These are phyloP conservation scores for Galerina sulciceps DNA, from an alignment of 768 basidiomycete genomes.

Conservation along the genomic window DNA sequence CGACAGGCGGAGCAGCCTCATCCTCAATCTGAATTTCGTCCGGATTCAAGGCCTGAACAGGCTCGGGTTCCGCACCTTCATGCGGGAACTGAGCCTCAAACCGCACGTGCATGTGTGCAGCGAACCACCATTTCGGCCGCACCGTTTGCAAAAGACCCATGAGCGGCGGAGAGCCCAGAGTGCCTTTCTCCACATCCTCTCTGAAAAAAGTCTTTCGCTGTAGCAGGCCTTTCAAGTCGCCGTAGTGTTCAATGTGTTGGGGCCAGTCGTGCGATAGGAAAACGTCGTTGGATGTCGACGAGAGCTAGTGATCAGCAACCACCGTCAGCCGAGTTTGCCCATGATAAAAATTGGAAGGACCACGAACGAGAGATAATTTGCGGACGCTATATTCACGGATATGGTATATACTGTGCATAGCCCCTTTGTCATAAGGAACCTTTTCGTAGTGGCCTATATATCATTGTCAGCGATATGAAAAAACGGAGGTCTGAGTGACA, in stretches of 20 bases:
- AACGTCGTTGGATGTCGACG: conserved; percentile 55
- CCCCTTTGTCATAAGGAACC: conserved; percentile 74
- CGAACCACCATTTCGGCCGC: conserved; percentile 88
- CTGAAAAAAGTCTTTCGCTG: conserved; percentile 79
- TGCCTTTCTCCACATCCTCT: conserved; percentile 65
- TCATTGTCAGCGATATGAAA: not conserved
- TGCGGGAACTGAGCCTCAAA: conserved; percentile 76
- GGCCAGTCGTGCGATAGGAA: conserved; percentile 99
- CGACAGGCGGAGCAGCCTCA: conserved; percentile 16
- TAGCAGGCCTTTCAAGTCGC: conserved; percentile 68
- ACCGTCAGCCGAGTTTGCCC: too few species aligned
- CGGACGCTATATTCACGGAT: conserved; percentile 84
- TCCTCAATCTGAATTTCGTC: conserved; percentile 55
- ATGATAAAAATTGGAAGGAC: not conserved
- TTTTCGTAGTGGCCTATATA: conserved; percentile 75
- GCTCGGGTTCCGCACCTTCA: conserved; percentile 7
- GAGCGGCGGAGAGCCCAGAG: conserved; percentile 86
- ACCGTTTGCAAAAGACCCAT: conserved; percentile 75
- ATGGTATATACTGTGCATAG: conserved; percentile 89
- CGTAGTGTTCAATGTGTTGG: conserved; percentile 78
- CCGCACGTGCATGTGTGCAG: conserved; percentile 88
- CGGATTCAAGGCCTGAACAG: conserved; percentile 39
- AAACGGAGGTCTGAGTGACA: not conserved
- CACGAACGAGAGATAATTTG: conserved; percentile 71
- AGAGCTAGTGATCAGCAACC: conserved; percentile 13